Evolutionary conservation across 768 basidiomycete species (phyloP), one percentile per base, ranked within the genome.

Genomic region (Lyophyllum shimeji): DNA sequence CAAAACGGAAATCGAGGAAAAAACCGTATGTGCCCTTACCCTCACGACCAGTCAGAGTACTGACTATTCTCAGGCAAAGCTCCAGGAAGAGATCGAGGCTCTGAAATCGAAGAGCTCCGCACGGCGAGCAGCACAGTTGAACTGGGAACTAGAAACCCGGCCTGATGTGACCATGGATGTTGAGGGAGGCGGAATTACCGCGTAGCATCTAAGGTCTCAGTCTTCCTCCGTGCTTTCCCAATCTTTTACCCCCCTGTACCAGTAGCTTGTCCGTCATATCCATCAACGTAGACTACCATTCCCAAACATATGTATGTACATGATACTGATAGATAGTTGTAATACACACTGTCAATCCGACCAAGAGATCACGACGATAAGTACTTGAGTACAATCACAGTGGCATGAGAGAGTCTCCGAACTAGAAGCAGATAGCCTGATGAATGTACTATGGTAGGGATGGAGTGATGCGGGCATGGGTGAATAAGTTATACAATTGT

Each of bases 71-170:
- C 21, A 88, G 89, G 74, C 75, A 15, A 84, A 83, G 58, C 69
- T 89, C 27, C 75, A 78, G 53, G 74, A 74, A 20, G 89, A 90
- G 56, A 75, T 90, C 34, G 82, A 82, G 43, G 71, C 71, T 3
- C 69, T 90, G 21, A 75, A 82, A 59, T 67, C 74, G 8, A 80
- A 74, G 56, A 76, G 80, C 23, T 81, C 73, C 0, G 77, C 77
- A 54, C 75, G 82, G 43, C 70, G 62, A 54, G 72, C 75, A 13
- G 63, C 67, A 9, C 60, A 25, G 45, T 29, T 43, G 5, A 27
- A 33, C 2, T n/a, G 50, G 42, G 59, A 65, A 46, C 45, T n/a
- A 33, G 62, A 61, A 23, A 53, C 31, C 42, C 57, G 24, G 21
- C 43, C 50, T 27, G 59, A 59, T 12, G 31, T 50, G 43, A 15